Conservation (phyloP, 1,284 basidiomycete genomes). For the Quambalaria eucalypti region DNA sequence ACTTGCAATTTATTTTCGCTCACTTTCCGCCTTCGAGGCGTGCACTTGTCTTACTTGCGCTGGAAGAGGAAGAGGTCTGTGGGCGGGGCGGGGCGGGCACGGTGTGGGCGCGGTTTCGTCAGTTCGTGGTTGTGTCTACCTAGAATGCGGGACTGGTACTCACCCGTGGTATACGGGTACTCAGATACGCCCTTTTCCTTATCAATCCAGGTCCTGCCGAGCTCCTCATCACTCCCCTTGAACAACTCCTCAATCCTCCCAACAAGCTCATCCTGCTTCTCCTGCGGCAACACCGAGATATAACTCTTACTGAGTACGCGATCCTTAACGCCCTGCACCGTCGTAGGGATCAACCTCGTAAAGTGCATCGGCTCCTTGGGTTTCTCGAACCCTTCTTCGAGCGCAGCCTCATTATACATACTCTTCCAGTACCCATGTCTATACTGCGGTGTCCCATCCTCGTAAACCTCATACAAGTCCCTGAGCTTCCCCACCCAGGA, state of each 20-base stretch:
- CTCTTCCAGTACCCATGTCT: conserved; percentile 35
- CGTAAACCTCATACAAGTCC: conserved; percentile 34
- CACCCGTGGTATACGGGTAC: conserved; percentile 13
- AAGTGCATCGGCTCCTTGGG: conserved; percentile 17
- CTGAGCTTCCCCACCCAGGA: conserved; percentile 34
- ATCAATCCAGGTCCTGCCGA: conserved; percentile 36
- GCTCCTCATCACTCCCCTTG: conserved; percentile 13
- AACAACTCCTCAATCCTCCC: conserved; percentile 14
- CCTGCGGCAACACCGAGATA: conserved; percentile 26
- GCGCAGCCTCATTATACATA: conserved; percentile 29
- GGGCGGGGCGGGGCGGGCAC: background rate
- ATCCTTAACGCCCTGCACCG: conserved; percentile 18
- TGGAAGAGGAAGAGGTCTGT: conserved; percentile 26
- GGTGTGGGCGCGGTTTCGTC: background rate
- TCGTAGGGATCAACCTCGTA: conserved; percentile 27
- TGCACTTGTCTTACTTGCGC: conserved; percentile 5
- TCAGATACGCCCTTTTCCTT: conserved; percentile 30
- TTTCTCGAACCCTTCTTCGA: conserved; percentile 10
- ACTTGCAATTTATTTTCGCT: too few species aligned
- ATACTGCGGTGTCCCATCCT: conserved; percentile 37
- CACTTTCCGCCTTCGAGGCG: too few species aligned
- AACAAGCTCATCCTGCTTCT: conserved; percentile 16
- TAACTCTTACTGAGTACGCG: conserved; percentile 15
- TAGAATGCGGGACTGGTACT: too few species aligned
- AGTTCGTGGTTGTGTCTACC: conserved; percentile 9